A percentile compares a stretch with the other conserved stretches of the same genome.
These are phyloP conservation scores for Lachancea kluyveri DNA, from an alignment of 805 yeast genomes.

Conservation along the genomic window DNA sequence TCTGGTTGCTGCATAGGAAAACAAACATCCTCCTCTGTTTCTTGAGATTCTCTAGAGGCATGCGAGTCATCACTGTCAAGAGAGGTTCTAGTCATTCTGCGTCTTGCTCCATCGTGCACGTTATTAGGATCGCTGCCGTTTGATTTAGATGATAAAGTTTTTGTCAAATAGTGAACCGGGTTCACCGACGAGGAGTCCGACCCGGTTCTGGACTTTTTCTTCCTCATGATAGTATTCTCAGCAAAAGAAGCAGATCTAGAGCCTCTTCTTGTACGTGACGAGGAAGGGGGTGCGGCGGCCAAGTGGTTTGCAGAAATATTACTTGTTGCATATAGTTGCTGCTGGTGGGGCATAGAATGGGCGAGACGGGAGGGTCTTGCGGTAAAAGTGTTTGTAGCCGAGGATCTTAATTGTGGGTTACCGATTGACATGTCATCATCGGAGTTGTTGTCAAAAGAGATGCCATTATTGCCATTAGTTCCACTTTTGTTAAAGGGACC, in stretches of 20 bases:
- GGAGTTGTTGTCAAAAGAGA: constrained; percentile 5
- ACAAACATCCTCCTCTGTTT: constrained; percentile 96
- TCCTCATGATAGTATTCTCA: constrained; percentile 9
- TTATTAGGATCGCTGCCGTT: constrained; percentile 29
- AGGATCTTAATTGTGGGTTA: constrained; percentile 4
- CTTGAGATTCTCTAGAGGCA: constrained; percentile 74
- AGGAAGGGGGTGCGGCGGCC: constrained; percentile 7
- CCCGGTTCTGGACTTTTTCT: constrained; percentile 8
- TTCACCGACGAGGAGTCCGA: constrained; percentile 9
- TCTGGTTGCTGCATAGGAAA: constrained; percentile 78
- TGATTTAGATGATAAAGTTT: constrained; percentile 9
- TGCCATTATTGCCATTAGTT: too few relatives aligned
- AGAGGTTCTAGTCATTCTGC: constrained; percentile 30
- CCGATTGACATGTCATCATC: constrained; percentile 2
- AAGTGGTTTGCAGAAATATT: constrained; percentile 17
- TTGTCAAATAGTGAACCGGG: constrained; percentile 7
- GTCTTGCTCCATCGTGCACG: constrained; percentile 31
- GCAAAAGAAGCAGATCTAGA: constrained; percentile 27
- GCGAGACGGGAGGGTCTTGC: constrained; percentile 23
- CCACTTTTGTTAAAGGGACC: too few relatives aligned
- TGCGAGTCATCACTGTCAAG: constrained; percentile 66
- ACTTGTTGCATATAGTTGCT: constrained; percentile 33
- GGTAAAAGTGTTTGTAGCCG: constrained; percentile 6
- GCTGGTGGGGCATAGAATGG: constrained; percentile 39
- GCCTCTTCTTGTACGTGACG: constrained; percentile 12